Percentiles rank a stretch among this genome's conserved stretches.
phyloP scores from a whole-genome alignment of 768 basidiomycete species.

The Termitomyces sp. region DNA sequence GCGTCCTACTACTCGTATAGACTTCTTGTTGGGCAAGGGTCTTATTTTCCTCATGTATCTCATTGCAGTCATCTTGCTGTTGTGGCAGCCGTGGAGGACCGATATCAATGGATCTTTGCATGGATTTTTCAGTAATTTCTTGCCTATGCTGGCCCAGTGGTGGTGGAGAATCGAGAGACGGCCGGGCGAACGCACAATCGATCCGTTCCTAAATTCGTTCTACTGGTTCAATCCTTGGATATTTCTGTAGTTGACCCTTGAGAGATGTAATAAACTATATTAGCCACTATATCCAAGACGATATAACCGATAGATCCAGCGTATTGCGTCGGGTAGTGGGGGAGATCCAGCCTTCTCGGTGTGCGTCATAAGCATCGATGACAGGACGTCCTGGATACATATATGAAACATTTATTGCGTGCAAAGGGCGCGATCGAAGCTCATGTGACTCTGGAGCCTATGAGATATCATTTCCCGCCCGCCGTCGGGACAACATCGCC shows the following conservation, averaged over 20 bases:
- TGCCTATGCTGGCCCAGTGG: constrained; percentile 1
- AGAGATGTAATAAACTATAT: neutral
- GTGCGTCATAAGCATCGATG: neutral
- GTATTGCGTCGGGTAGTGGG: neutral
- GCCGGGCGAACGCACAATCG: neutral
- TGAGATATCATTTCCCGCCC: neutral
- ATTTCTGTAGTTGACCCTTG: neutral
- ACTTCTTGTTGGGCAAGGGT: neutral
- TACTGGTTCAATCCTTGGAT: neutral
- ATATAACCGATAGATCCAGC: neutral
- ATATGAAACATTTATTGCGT: too few relatives aligned
- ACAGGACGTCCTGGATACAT: neutral
- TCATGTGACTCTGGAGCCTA: too few relatives aligned
- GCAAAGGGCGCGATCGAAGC: too few relatives aligned
- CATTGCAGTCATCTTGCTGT: neutral
- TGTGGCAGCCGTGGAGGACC: constrained; percentile 5
- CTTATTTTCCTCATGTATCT: neutral
- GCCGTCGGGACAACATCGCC: neutral
- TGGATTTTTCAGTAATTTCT: neutral
- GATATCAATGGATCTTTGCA: neutral
- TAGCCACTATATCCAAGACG: neutral
- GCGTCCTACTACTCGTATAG: neutral
- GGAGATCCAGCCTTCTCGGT: neutral
- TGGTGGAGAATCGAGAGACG: neutral
- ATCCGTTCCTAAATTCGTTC: neutral